Base-by-base conservation (phyloP, 371 early-diverging fungal genomes). In the Nosema bombycis region DNA sequence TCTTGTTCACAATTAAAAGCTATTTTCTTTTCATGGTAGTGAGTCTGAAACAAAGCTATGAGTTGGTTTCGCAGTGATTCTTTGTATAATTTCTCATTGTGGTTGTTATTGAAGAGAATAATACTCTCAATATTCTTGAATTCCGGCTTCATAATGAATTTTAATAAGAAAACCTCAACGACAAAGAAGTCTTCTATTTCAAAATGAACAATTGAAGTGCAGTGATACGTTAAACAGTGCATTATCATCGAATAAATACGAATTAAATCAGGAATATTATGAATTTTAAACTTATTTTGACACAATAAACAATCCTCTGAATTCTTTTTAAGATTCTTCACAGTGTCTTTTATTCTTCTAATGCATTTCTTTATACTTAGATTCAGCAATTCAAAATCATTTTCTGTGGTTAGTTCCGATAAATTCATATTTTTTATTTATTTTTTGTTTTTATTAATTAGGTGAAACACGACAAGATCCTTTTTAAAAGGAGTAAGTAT, bases 1-100 rank as follows among this genome's bases (percentile, higher is more conserved):
- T 84, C 84, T 38, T 84, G 84, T 62, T 84, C 84, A 64, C 84
- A 84, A 66, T 77, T 60, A 10, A 84, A 56, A 24, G 81, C 75
- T 18, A 80, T 72, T 12, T n/a, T 30, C 24, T 56, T 69, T 29
- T 79, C 78, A 26, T 55, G 2, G 18, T 61, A 62, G 56, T 55
- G 29, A 24, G 66, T 34, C 28, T 72, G 70, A 29, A 18, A 60
- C 23, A 38, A 55, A 1, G 75, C 80, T 15, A 75, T 46, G n/a
- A 80, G 55, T 57, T 80, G 75, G 24, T 75, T 36, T 30, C 33
- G 54, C 14, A 77, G 28, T 2, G 64, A 28, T 36, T 64, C 56
- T 29, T 58, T 36, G 24, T 75, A 75, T 55, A 65, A 28, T 65
- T 12, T 77, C 37, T 70, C 72, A 28, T 71, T 71, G 0, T 54